phyloP scores from a whole-genome alignment of 2,329 filamentous ascomycete species.

The Apiospora pterosperma region DNA sequence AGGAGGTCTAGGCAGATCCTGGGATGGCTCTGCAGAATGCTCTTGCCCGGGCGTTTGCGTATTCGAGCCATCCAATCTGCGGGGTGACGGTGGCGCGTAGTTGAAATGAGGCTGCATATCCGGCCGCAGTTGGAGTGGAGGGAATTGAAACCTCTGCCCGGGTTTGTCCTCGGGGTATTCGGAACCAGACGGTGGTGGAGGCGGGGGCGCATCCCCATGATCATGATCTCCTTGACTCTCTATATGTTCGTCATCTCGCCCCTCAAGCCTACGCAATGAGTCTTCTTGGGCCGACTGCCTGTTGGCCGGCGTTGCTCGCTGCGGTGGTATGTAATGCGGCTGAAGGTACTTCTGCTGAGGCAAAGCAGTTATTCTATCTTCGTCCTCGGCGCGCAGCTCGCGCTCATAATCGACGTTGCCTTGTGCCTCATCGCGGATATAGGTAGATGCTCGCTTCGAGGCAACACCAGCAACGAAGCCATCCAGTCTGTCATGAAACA shows the following conservation, averaged over 20 bases:
- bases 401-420: slow-evolving; percentile 77
- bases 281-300: slow-evolving; percentile 39
- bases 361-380: slow-evolving; percentile 80
- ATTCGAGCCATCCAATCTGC: slow-evolving; percentile 22
- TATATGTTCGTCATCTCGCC: slow-evolving; percentile 40
- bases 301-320: slow-evolving; percentile 28
- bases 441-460: slow-evolving; percentile 78
- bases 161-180: slow-evolving; percentile 29
- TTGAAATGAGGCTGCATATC: slow-evolving; percentile 56
- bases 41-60: slow-evolving; percentile 21
- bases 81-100: slow-evolving; percentile 49
- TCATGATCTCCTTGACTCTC: slow-evolving; percentile 24
- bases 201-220: background rate
- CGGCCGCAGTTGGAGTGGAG: slow-evolving; percentile 45
- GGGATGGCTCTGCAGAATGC: slow-evolving; percentile 13
- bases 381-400: slow-evolving; percentile 75
- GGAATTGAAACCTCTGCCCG: slow-evolving; percentile 54
- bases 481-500: slow-evolving; percentile 83
- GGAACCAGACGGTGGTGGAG: slow-evolving; percentile 13
- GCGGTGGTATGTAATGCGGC: slow-evolving; percentile 41
- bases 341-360: slow-evolving; percentile 66
- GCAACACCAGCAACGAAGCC: slow-evolving; percentile 84
- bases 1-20: slow-evolving; percentile 33
- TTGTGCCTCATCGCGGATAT: slow-evolving; percentile 77
- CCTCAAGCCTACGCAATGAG: slow-evolving; percentile 46